Percentiles rank a stretch among this genome's conserved stretches.
phyloP scores from a whole-genome alignment of 805 yeast species.

The Henningerozyma blattae region DNA sequence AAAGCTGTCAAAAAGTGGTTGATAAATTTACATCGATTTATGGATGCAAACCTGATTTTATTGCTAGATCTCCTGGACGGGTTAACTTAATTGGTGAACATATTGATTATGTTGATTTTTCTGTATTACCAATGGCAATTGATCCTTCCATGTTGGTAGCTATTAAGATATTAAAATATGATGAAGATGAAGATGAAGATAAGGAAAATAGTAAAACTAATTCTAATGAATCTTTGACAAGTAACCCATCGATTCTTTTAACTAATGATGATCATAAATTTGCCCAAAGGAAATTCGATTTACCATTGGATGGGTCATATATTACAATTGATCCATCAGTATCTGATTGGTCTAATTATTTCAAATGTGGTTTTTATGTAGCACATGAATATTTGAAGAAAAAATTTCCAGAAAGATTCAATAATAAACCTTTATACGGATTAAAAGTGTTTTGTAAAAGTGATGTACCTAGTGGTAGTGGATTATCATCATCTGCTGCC shows the following conservation, averaged over 20 bases:
- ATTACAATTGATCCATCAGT: constrained; percentile 36
- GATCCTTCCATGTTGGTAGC: constrained; percentile 51
- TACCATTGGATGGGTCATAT: constrained; percentile 30
- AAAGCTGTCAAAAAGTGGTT: constrained; percentile 6
- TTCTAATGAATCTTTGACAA: not conserved
- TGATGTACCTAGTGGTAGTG: constrained; percentile 61
- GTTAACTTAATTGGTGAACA: constrained; percentile 70
- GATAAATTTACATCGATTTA: constrained; percentile 16
- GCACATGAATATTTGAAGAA: constrained; percentile 38
- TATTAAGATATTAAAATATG: constrained; percentile 20
- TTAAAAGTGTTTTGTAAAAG: constrained; percentile 46
- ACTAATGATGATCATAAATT: constrained; percentile 28
- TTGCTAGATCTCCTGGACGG: constrained; percentile 62
- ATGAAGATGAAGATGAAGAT: constrained; percentile 5
- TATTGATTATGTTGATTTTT: constrained; percentile 54
- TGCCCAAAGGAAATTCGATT: constrained; percentile 24
- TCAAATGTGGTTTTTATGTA: constrained; percentile 51
- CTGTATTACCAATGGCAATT: constrained; percentile 65
- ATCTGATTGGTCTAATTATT: constrained; percentile 57
- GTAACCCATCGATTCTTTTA: constrained; percentile 18
- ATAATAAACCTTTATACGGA: constrained; percentile 30
- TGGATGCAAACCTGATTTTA: constrained; percentile 28
- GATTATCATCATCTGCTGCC: constrained; percentile 62
- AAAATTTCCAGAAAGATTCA: constrained; percentile 18
- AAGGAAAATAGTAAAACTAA: too few relatives aligned